A percentile compares a stretch with the other conserved stretches of the same genome.
phyloP scores from a whole-genome alignment of 352 stramenopile species.

The Phytophthora vignae region DNA sequence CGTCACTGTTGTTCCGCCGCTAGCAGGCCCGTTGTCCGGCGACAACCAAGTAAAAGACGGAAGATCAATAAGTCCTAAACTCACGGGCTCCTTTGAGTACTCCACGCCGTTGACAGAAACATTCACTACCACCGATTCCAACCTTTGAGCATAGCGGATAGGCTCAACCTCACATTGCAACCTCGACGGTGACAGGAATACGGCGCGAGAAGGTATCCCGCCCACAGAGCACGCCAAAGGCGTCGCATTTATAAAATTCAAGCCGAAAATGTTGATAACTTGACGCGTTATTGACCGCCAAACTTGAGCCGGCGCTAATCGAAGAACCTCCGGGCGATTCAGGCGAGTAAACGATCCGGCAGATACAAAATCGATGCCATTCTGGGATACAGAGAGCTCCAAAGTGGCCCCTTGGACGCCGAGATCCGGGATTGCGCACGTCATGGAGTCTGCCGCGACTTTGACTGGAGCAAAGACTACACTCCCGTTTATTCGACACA shows the following conservation, averaged over 20 bases:
- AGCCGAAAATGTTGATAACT: slow-evolving; percentile 40
- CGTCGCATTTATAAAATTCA: slow-evolving; percentile 39
- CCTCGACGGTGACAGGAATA: slow-evolving; percentile 37
- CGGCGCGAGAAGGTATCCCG: background rate
- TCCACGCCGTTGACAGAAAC: slow-evolving; percentile 47
- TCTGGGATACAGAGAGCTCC: slow-evolving; percentile 38
- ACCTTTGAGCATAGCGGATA: slow-evolving; percentile 11
- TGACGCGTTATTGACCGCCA: slow-evolving; percentile 23
- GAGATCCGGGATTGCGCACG: slow-evolving; percentile 32
- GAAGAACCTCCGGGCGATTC: slow-evolving; percentile 31
- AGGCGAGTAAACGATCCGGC: slow-evolving; percentile 24
- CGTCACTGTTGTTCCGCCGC: slow-evolving; percentile 32
- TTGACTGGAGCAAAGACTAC: slow-evolving; percentile 17
- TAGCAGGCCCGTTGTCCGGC: slow-evolving; percentile 31
- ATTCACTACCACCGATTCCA: slow-evolving; percentile 20
- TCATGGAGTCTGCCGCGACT: slow-evolving; percentile 31
- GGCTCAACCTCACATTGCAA: slow-evolving; percentile 37
- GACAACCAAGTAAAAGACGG: slow-evolving; percentile 17
- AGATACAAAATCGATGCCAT: slow-evolving; percentile 26
- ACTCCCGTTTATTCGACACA: slow-evolving; percentile 30
- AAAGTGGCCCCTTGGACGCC: background rate
- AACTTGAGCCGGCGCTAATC: slow-evolving; percentile 25
- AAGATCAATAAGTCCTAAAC: slow-evolving; percentile 19
- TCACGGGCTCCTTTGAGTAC: slow-evolving; percentile 16
- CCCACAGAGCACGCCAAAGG: slow-evolving; percentile 32